phyloP scores from a whole-genome alignment of 768 basidiomycete genomes.

The Megacollybia marginata region DNA sequence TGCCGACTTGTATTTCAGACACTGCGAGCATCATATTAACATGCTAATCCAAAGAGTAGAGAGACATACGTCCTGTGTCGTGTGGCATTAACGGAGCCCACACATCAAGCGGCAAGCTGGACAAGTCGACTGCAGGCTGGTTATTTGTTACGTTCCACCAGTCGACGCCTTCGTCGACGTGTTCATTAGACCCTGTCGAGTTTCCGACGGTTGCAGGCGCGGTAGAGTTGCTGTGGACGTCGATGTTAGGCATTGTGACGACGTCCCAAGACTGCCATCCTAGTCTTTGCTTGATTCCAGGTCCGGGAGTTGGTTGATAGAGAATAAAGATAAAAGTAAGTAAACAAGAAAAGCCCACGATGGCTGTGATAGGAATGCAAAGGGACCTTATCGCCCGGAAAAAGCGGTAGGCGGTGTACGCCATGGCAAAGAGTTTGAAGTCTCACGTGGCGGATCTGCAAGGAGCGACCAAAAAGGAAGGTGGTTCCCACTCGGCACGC shows the following conservation, averaged over 20 bases:
- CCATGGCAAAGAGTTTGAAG: background rate
- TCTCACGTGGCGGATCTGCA: no score
- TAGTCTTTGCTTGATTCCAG: conserved; percentile 61
- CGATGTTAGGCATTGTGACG: conserved; percentile 27
- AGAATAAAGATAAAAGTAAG: conserved; percentile 76
- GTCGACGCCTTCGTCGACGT: conserved; percentile 34
- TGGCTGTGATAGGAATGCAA: conserved; percentile 50
- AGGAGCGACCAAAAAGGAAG: no score
- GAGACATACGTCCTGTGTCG: conserved; percentile 62
- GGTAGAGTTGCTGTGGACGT: background rate
- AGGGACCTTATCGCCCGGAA: conserved; percentile 47
- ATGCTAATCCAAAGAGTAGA: background rate
- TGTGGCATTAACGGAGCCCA: conserved; percentile 76
- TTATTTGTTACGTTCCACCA: conserved; percentile 62
- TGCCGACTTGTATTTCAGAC: conserved; percentile 68
- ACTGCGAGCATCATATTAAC: conserved; percentile 33
- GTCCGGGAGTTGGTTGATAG: conserved; percentile 70
- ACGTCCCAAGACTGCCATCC: conserved; percentile 90
- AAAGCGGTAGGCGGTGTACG: conserved; percentile 11
- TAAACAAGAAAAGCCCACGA: conserved; percentile 62
- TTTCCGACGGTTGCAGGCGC: background rate
- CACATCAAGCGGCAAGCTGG: conserved; percentile 70
- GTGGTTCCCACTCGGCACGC: no score
- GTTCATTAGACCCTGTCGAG: conserved; percentile 7
- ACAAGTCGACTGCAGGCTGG: conserved; percentile 37